Evolutionary conservation across 2,329 filamentous ascomycete species (phyloP).

Genomic region (Ophiostoma ips): DNA sequence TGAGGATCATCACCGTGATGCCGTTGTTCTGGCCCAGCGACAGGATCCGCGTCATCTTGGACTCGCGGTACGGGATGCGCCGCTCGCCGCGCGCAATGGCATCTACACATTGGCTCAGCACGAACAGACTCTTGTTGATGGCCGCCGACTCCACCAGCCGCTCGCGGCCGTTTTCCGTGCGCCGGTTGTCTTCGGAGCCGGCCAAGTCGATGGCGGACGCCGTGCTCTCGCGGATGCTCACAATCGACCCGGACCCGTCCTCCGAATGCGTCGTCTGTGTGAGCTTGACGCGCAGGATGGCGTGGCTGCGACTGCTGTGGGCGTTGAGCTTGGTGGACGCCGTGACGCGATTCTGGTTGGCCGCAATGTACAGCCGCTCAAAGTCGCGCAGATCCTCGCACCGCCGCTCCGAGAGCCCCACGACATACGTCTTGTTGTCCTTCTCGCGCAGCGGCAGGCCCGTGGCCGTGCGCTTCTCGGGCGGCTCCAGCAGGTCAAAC

Average conservation of each 20-base stretch:
- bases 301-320: slow-evolving; percentile 79
- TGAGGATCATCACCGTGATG: slow-evolving; percentile 91
- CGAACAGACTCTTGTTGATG: slow-evolving; percentile 95
- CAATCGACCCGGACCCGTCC: slow-evolving; percentile 37
- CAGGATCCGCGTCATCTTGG: slow-evolving; percentile 92
- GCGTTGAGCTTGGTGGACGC: slow-evolving; percentile 87
- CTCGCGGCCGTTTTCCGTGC: slow-evolving; percentile 88
- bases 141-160: slow-evolving; percentile 87
- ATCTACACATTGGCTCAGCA: slow-evolving; percentile 87
- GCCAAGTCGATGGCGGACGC: slow-evolving; percentile 90
- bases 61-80: slow-evolving; percentile 84
- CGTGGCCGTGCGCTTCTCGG: slow-evolving; percentile 69
- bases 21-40: slow-evolving; percentile 90
- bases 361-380: slow-evolving; percentile 77
- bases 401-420: slow-evolving; percentile 68
- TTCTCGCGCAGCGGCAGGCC: slow-evolving; percentile 76
- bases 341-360: slow-evolving; percentile 80
- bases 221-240: slow-evolving; percentile 50
- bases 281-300: slow-evolving; percentile 80
- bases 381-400: slow-evolving; percentile 84
- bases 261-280: slow-evolving; percentile 46
- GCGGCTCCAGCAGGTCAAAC: slow-evolving; percentile 76
- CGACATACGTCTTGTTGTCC: slow-evolving; percentile 73
- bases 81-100: slow-evolving; percentile 65
- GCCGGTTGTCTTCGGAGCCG: slow-evolving; percentile 86